Base-by-base conservation (phyloP, 164 flowering plant species). In the Tetracentron sinense region DNA sequence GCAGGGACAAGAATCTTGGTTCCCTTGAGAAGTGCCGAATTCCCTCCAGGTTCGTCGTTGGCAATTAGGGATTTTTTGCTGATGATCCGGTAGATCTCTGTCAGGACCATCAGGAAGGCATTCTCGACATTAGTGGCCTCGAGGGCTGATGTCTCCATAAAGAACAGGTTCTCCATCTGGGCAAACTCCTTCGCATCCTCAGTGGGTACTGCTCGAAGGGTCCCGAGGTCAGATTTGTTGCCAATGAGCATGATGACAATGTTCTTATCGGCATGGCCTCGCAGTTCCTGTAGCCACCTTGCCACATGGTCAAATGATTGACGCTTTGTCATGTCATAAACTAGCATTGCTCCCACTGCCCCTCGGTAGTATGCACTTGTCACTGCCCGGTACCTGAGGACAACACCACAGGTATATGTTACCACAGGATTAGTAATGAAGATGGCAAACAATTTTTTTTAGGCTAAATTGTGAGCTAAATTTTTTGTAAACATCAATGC, bases 101-200 rank as follows among this genome's bases (percentile, higher is more conserved):
- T 75, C n/a, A 80, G 47, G 33, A 75, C 64, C 7, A 79, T 63
- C 2, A 60, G 49, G 56, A 80, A 80, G 23, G 83, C 81, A 16
- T 74, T 54, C 50, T 79, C 83, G 22, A 77, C 79, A 65, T 79
- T 79, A 5, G 77, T 79, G 27, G 81, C 65, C 54, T 80, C 83
- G 22, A 80, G 77, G 23, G 83, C 83, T 26, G 83, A 80, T 44
- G 83, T 80, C 69, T 80, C 83, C 74, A 77, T 77, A 33, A 80
- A 80, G 69, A 68, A 77, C 16, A 80, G 72, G 49, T 64, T 73
- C 67, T 80, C 83, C 54, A 53, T 75, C 56, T 77, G 69, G 23
- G 83, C 75, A 66, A 77, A 77, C 23, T 80, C 83, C 67, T 77
- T 75, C 25, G 83, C 83, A 66, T 80, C 83, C 56, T 80, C 83